These are phyloP conservation scores for Tylopilus orsonianus DNA, from an alignment of 1,284 basidiomycete genomes.

Conservation along the genomic window DNA sequence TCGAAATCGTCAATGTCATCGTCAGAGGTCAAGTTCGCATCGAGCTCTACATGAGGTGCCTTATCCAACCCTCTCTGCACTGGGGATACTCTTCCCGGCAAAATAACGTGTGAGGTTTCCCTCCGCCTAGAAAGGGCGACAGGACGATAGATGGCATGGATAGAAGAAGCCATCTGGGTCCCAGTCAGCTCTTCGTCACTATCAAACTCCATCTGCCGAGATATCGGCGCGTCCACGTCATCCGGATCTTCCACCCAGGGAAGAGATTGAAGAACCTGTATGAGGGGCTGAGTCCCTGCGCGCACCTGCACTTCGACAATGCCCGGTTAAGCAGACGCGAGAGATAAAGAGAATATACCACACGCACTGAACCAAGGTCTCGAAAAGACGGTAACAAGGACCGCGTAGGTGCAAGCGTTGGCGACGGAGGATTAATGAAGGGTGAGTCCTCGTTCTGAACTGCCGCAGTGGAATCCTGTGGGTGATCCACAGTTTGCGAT, in stretches of 20 bases:
- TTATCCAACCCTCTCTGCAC: constrained; percentile 11
- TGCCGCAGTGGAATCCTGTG: constrained; percentile 15
- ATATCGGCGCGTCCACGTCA: constrained; percentile 60
- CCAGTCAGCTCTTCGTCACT: constrained; percentile 57
- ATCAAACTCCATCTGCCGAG: constrained; percentile 48
- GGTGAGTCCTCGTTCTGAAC: constrained; percentile 63
- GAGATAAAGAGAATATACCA: constrained; percentile 1
- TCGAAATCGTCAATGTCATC: constrained; percentile 62
- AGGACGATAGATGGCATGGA: constrained; percentile 83
- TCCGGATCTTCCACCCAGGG: constrained; percentile 72
- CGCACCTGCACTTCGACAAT: constrained; percentile 57
- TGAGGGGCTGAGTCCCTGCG: constrained; percentile 79
- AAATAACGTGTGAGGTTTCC: constrained; percentile 34
- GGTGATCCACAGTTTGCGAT: constrained; percentile 14
- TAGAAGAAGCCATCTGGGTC: constrained; percentile 68
- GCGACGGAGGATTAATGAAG: constrained; percentile 73
- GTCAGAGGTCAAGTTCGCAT: constrained; percentile 30
- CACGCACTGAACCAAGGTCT: constrained; percentile 64
- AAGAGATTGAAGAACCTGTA: constrained; percentile 79
- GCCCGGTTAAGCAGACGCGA: constrained; percentile 7
- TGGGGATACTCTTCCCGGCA: constrained; percentile 30
- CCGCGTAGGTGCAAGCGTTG: constrained; percentile 44
- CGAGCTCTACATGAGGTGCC: constrained; percentile 31
- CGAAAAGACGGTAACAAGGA: constrained; percentile 53
- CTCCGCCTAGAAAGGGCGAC: constrained; percentile 61